Evolutionary conservation across 2,329 filamentous ascomycete species (phyloP).

Genomic region (Microsporum audouinii): DNA sequence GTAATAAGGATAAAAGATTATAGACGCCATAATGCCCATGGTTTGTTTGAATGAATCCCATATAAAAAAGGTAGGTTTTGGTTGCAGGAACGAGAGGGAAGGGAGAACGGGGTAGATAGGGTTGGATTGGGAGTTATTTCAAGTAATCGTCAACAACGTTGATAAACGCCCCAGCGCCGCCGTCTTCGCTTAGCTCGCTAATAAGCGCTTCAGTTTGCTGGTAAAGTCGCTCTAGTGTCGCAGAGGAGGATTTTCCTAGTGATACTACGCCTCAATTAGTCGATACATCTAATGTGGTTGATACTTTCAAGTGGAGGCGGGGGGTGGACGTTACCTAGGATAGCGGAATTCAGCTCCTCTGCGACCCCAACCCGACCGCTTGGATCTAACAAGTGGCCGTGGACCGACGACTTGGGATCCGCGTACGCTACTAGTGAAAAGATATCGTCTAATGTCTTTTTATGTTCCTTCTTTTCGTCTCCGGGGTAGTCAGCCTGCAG

Average conservation of each 20-base stretch:
- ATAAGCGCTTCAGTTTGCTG: slow-evolving; percentile 78
- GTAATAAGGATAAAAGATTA: neutral
- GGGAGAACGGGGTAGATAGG: neutral
- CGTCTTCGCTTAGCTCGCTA: slow-evolving; percentile 67
- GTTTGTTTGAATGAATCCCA: neutral
- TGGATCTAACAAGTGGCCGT: slow-evolving; percentile 67
- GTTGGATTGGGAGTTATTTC: slow-evolving; percentile 39
- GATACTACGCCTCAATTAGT: slow-evolving; percentile 51
- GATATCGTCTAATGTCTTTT: slow-evolving; percentile 66
- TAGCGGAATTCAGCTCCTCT: slow-evolving; percentile 88
- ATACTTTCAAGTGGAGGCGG: slow-evolving; percentile 9
- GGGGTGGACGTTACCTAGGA: slow-evolving; percentile 54
- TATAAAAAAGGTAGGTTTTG: neutral
- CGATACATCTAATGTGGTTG: neutral
- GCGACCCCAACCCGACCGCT: slow-evolving; percentile 66
- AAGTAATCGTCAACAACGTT: slow-evolving; percentile 49
- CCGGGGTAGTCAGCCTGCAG: slow-evolving; percentile 65
- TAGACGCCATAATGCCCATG: neutral
- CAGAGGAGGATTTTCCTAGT: slow-evolving; percentile 75
- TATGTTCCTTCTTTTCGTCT: slow-evolving; percentile 58
- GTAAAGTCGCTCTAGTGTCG: slow-evolving; percentile 72
- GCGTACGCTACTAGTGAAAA: slow-evolving; percentile 80
- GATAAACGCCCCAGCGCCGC: slow-evolving; percentile 72
- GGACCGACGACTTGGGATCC: slow-evolving; percentile 64
- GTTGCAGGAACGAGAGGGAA: neutral